Evolutionary conservation across 2,329 filamentous ascomycete genomes (phyloP).

Genomic region (Cladosporium sp.): DNA sequence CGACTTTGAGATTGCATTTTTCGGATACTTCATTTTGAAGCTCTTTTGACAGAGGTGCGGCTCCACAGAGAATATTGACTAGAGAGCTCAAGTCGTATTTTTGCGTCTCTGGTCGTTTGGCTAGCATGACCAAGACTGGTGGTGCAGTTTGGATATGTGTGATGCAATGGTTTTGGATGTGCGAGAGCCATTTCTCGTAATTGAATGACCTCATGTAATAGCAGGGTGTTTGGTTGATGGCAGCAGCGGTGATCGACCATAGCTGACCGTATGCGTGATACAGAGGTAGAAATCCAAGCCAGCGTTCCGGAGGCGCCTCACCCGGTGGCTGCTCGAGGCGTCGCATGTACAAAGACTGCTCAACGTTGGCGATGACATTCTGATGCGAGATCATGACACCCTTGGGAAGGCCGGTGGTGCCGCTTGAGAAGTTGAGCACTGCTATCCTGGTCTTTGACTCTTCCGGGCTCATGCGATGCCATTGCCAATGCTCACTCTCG

Average conservation of each 20-base stretch:
- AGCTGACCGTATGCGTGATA: conserved; percentile 35
- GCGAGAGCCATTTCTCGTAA: conserved; percentile 29
- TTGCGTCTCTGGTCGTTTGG: conserved; percentile 70
- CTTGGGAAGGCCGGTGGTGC: conserved; percentile 87
- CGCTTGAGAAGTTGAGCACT: conserved; percentile 82
- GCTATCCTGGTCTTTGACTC: conserved; percentile 68
- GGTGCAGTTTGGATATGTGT: conserved; percentile 80
- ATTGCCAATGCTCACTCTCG: conserved; percentile 54
- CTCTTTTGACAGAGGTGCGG: conserved; percentile 76
- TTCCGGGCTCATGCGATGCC: conserved; percentile 60
- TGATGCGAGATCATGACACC: conserved; percentile 80
- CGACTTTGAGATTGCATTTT: conserved; percentile 71
- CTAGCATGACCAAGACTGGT: conserved; percentile 73
- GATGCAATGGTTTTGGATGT: conserved; percentile 51
- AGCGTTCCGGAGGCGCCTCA: conserved; percentile 24
- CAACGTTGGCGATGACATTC: conserved; percentile 71
- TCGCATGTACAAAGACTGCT: conserved; percentile 37
- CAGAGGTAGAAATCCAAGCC: conserved; percentile 33
- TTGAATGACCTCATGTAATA: conserved; percentile 36
- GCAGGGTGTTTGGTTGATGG: conserved; percentile 28
- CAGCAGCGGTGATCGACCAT: conserved; percentile 34
- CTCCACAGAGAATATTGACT: conserved; percentile 80
- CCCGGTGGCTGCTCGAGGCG: conserved; percentile 27
- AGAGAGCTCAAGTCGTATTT: conserved; percentile 77
- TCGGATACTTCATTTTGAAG: conserved; percentile 71